Percentiles rank a stretch among this genome's conserved stretches.
Conservation (phyloP, 352 stramenopile genomes). For the Thraustochytrium sp. region DNA sequence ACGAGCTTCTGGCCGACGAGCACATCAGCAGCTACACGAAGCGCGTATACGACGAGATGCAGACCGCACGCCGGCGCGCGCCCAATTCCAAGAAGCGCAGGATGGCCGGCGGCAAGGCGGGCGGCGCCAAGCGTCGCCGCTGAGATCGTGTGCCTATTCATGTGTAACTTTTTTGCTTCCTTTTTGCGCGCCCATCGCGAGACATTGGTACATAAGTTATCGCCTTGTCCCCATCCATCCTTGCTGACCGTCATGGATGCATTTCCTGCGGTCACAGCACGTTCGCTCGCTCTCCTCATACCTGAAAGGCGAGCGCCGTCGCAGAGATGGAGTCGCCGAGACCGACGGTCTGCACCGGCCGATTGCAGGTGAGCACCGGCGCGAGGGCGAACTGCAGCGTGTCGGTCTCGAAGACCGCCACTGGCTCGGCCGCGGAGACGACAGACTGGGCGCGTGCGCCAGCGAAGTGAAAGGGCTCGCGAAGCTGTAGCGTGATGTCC, state of each 20-base stretch:
- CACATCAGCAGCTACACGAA: conserved; percentile 63
- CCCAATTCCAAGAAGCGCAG: neutral
- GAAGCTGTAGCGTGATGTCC: conserved; percentile 18
- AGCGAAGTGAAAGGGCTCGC: neutral
- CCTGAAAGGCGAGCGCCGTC: conserved; percentile 20
- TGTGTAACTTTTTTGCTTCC: no score
- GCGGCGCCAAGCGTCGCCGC: neutral
- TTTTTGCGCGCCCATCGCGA: no score
- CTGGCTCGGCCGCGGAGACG: neutral
- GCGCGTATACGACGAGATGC: neutral
- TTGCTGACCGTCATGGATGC: no score
- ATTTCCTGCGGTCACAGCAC: no score
- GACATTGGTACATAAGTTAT: no score
- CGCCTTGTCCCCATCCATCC: no score
- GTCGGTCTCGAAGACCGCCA: neutral
- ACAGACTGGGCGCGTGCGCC: neutral
- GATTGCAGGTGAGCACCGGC: conserved; percentile 26
- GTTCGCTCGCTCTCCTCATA: no score
- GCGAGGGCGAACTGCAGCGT: neutral
- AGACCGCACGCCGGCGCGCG: neutral
- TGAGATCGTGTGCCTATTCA: neutral
- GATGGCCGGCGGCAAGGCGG: neutral
- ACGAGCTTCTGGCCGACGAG: conserved; percentile 81
- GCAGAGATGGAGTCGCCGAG: conserved; percentile 40
- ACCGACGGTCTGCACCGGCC: conserved; percentile 18